These are phyloP conservation scores for Meyerozyma smithsonii DNA, from an alignment of 1,139 yeast species.

Conservation along the genomic window DNA sequence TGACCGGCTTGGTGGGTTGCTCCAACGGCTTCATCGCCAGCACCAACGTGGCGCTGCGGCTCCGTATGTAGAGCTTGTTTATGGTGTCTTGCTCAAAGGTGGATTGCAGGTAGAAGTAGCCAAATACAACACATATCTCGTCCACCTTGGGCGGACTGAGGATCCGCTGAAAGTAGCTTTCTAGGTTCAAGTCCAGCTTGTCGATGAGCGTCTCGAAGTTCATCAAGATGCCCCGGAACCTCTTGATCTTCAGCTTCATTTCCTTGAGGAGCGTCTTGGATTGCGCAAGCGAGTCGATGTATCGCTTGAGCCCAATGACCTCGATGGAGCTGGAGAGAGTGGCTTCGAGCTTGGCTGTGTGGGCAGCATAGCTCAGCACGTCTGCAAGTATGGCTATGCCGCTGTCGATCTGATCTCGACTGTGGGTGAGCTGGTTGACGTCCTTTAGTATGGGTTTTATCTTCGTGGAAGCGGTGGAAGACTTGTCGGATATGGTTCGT, in stretches of 20 bases:
- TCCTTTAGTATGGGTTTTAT: conserved; percentile 69
- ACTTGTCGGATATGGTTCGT: conserved; percentile 48
- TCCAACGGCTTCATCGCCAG: conserved; percentile 36
- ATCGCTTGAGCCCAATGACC: conserved; percentile 32
- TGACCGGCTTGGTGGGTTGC: conserved; percentile 33
- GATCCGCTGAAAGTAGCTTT: conserved; percentile 26
- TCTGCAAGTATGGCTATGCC: conserved; percentile 58
- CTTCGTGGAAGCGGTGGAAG: conserved; percentile 58
- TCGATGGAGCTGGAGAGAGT: conserved; percentile 37
- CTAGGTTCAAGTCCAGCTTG: conserved; percentile 41
- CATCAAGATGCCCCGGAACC: conserved; percentile 46
- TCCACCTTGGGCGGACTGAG: conserved; percentile 14
- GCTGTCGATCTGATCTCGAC: conserved; percentile 56
- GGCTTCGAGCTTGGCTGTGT: conserved; percentile 50
- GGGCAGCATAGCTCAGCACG: conserved; percentile 62
- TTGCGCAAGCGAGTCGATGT: conserved; percentile 31
- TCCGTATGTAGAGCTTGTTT: conserved; percentile 40
- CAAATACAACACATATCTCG: conserved; percentile 30
- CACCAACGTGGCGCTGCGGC: conserved; percentile 41
- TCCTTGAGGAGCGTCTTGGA: conserved; percentile 30
- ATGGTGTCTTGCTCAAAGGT: conserved; percentile 19
- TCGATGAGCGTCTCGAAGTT: conserved; percentile 44
- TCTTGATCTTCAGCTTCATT: conserved; percentile 36
- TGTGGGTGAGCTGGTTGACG: conserved; percentile 52
- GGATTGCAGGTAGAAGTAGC: conserved; percentile 37